Percentiles rank a stretch among this genome's conserved stretches.
These are phyloP conservation scores for Rhynchosporium agropyri DNA, from an alignment of 2,329 filamentous ascomycete genomes.

Conservation along the genomic window DNA sequence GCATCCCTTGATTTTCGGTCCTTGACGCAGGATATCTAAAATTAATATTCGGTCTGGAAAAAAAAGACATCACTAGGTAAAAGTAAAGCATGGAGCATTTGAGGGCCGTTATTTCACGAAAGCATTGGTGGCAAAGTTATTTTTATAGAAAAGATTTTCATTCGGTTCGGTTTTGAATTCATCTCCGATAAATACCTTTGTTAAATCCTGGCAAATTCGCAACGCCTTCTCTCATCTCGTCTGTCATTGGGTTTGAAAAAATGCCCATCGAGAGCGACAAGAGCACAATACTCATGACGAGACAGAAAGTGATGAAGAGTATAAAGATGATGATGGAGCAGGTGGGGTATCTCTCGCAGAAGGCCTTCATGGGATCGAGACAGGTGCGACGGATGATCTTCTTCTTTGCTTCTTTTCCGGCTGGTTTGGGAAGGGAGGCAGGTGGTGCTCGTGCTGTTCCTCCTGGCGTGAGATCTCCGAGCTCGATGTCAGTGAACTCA, in stretches of 20 bases:
- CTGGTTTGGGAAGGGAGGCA: background rate
- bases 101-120: too few relatives aligned
- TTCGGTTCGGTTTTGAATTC: background rate
- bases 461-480: background rate
- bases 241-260: slow-evolving; percentile 5
- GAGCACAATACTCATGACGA: background rate
- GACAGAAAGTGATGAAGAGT: background rate
- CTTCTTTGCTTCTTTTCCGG: background rate
- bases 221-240: slow-evolving; percentile 11
- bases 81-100: too few relatives aligned
- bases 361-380: background rate
- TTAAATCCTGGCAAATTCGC: slow-evolving; percentile 8
- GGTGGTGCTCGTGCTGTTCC: background rate
- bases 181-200: background rate
- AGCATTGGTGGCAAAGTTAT: too few relatives aligned
- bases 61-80: too few relatives aligned
- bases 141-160: too few relatives aligned
- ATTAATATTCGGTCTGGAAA: too few relatives aligned
- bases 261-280: background rate
- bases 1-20: too few relatives aligned
- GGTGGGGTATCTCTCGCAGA: slow-evolving; percentile 11
- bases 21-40: too few relatives aligned
- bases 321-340: slow-evolving; percentile 2
- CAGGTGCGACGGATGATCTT: background rate
- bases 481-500: slow-evolving; percentile 5